Base-by-base conservation (phyloP, 164 flowering plant species). In the Amborella trichopoda region DNA sequence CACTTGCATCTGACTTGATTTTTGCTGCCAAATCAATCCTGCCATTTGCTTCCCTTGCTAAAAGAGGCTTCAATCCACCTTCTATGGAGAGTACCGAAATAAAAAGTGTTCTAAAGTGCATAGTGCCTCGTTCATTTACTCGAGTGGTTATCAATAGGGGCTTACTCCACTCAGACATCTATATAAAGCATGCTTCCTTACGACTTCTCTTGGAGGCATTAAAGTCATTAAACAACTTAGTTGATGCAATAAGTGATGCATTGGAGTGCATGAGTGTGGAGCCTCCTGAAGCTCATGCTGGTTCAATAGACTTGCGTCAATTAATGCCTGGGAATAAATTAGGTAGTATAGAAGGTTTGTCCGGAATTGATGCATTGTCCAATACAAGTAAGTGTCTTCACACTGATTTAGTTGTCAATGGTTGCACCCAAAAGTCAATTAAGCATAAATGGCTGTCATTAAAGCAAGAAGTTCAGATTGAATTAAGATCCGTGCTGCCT, bases 121-220 rank as follows among this genome's bases (percentile, higher is more conserved):
- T 78, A 8, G 53, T 73, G 55, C 83, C 91, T 43, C 86, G 81
- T 38, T 54, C 84, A 45, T 75, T 83, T 45, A 69, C 76, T 54
- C 71, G 93, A 48, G 57, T 70, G 20, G 73, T 67, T 12, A 68
- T 83, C 36, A 83, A 76, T 30, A 86, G 87, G 70, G 98, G 98
- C 28, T 60, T 91, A 64, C 96, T 77, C 59, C 95, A 83, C 47
- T 58, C 84, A 2, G 73, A 78, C 63, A 38, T 59, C 60, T 62
- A 70, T 33, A 80, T 86, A 46, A 83, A 71, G 60, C 85, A 83
- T 68, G 94, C 81, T 50, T 73, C 87, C 28, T 55, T 86, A 44
- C 72, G 78, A 66, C 70, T 91, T 65, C 79, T 91, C 46, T 50
- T 83, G 56, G 93, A 86, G 70, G 71, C 53, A 22, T 58, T 91